These are phyloP conservation scores for Neurospora africana DNA, from an alignment of 495 filamentous ascomycete species.

Conservation along the genomic window DNA sequence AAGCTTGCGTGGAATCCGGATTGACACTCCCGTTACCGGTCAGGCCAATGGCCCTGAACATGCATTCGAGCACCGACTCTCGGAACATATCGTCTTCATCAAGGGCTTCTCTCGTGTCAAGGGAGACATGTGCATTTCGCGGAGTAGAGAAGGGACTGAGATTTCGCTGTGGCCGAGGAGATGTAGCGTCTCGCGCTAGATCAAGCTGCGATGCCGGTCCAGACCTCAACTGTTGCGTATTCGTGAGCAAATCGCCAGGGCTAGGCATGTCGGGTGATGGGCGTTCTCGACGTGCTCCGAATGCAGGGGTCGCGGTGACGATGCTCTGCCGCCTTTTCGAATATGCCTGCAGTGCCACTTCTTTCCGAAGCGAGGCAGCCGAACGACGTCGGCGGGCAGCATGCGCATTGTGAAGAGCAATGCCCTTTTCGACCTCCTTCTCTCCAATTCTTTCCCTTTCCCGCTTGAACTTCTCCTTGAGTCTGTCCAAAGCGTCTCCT, in stretches of 20 bases:
- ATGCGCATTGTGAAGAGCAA: conserved; percentile 78
- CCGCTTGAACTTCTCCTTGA: conserved; percentile 87
- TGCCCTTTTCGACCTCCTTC: conserved; percentile 85
- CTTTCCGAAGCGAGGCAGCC: conserved; percentile 65
- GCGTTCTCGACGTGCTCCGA: conserved; percentile 12
- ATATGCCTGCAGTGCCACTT: conserved; percentile 63
- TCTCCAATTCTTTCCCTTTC: conserved; percentile 75
- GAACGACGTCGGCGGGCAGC: conserved; percentile 58
- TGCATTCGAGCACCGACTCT: conserved; percentile 85
- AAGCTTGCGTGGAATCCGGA: conserved; percentile 69
- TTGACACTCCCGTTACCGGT: conserved; percentile 53
- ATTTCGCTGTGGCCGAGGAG: conserved; percentile 51
- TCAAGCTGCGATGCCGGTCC: conserved; percentile 8
- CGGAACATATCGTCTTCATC: conserved; percentile 83
- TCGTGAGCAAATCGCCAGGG: conserved; percentile 71
- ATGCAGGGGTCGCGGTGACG: background rate
- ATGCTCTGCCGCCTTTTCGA: conserved; percentile 26
- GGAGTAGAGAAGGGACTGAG: conserved; percentile 48
- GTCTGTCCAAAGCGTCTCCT: conserved; percentile 66
- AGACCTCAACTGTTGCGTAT: conserved; percentile 43
- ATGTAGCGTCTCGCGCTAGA: conserved; percentile 19
- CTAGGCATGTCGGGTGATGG: conserved; percentile 38
- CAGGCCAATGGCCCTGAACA: conserved; percentile 88
- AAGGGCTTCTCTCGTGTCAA: conserved; percentile 61
- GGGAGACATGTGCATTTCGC: conserved; percentile 37